phyloP scores from a whole-genome alignment of 257 asterid genomes.

The Solanum bulbocastanum region DNA sequence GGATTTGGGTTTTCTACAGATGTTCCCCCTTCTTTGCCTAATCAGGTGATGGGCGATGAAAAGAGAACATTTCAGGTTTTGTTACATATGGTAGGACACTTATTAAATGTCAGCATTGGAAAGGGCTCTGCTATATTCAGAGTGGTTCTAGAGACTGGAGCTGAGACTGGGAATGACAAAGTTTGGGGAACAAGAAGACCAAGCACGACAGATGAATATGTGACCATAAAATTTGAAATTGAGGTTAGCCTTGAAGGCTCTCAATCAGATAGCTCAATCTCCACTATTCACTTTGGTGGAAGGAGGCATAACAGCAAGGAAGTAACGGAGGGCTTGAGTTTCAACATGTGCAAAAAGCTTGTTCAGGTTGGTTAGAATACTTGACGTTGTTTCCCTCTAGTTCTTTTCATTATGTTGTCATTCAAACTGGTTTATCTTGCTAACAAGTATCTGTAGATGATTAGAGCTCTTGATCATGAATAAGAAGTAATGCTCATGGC shows the following conservation, averaged over 20 bases:
- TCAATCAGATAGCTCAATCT: constrained; percentile 13
- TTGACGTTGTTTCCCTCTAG: background rate
- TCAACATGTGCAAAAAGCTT: constrained; percentile 40
- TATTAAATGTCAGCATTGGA: constrained; percentile 20
- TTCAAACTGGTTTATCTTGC: background rate
- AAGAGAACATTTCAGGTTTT: constrained; percentile 37
- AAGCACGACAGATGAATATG: constrained; percentile 14
- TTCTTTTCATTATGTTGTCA: background rate
- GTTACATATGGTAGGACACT: constrained; percentile 39
- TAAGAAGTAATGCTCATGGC: background rate
- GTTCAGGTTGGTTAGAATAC: constrained; percentile 35
- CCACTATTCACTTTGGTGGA: constrained; percentile 18
- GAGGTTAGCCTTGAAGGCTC: constrained; percentile 26
- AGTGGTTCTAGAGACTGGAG: constrained; percentile 19
- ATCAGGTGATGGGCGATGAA: constrained; percentile 34
- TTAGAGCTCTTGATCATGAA: background rate
- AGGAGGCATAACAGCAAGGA: constrained; percentile 23
- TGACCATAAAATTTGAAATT: constrained; percentile 27
- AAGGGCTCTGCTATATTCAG: constrained; percentile 26
- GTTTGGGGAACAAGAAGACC: constrained; percentile 26
- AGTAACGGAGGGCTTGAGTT: constrained; percentile 33
- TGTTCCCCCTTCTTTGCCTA: constrained; percentile 22
- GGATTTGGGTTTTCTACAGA: constrained; percentile 28
- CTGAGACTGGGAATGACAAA: constrained; percentile 14
- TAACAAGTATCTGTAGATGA: background rate